phyloP scores from a whole-genome alignment of 805 yeast species.

The Kuraishia ogatae region DNA sequence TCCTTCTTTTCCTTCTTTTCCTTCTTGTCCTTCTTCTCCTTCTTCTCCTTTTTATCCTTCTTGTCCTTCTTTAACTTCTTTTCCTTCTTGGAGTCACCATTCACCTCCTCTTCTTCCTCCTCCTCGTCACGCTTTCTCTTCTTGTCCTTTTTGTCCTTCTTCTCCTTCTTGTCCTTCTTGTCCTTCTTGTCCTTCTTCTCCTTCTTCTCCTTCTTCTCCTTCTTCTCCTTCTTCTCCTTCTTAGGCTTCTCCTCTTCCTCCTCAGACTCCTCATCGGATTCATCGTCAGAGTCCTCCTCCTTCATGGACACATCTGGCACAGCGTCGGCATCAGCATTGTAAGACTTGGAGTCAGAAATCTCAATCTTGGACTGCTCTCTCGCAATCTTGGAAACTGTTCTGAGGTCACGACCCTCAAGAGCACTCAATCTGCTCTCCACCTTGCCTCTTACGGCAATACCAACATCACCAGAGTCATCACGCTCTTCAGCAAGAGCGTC shows the following conservation, averaged over 20 bases:
- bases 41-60: conserved; percentile 15
- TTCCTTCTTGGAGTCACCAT: conserved; percentile 9
- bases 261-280: conserved; percentile 20
- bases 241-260: conserved; percentile 14
- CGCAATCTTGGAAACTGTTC: conserved; percentile 78
- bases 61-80: conserved; percentile 15
- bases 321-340: conserved; percentile 94
- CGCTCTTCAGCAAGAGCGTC: conserved; percentile 97
- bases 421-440: conserved; percentile 92
- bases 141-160: conserved; percentile 16
- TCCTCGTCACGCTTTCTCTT: conserved; percentile 22
- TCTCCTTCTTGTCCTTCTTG: conserved; percentile 13
- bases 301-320: conserved; percentile 22
- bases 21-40: conserved; percentile 10
- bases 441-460: conserved; percentile 83
- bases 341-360: conserved; percentile 74
- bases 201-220: conserved; percentile 16
- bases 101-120: conserved; percentile 19
- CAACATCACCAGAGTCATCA: conserved; percentile 91
- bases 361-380: conserved; percentile 84
- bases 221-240: conserved; percentile 15
- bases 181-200: conserved; percentile 14
- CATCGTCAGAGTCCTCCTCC: conserved; percentile 17
- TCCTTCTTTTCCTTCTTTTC: conserved; percentile 15
- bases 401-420: conserved; percentile 92